Conservation (phyloP, 768 basidiomycete species). For the Albatrellus ellisii region DNA sequence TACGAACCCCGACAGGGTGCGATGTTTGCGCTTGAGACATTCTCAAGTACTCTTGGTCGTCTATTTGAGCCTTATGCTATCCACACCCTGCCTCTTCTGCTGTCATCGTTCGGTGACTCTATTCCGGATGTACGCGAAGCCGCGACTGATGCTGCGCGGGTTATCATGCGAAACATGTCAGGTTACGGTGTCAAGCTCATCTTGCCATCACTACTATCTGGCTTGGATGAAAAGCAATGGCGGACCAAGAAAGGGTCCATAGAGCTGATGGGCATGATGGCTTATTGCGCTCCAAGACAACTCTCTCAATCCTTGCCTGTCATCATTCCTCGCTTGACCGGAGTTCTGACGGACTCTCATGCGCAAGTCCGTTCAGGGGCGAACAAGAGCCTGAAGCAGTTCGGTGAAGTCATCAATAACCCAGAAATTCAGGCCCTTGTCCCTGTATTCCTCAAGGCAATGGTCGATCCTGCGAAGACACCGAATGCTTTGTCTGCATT, state of each 20-base stretch:
- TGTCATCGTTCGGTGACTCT: slow-evolving; percentile 79
- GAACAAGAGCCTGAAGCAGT: slow-evolving; percentile 92
- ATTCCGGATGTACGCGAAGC: slow-evolving; percentile 86
- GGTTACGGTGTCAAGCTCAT: slow-evolving; percentile 95
- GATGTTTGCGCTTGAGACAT: slow-evolving; percentile 89
- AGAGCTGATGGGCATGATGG: slow-evolving; percentile 95
- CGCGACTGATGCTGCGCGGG: slow-evolving; percentile 78
- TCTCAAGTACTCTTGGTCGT: slow-evolving; percentile 76
- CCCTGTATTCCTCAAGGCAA: slow-evolving; percentile 80
- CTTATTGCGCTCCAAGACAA: slow-evolving; percentile 93
- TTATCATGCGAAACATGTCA: slow-evolving; percentile 93
- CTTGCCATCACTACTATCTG: slow-evolving; percentile 76
- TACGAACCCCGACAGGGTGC: slow-evolving; percentile 86
- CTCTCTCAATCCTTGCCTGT: slow-evolving; percentile 90
- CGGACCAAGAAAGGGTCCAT: slow-evolving; percentile 95
- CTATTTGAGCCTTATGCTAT: slow-evolving; percentile 90
- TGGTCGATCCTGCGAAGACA: slow-evolving; percentile 91
- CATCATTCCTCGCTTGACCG: slow-evolving; percentile 91
- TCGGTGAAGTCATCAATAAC: slow-evolving; percentile 96
- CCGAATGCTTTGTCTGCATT: slow-evolving; percentile 73
- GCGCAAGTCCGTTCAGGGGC: slow-evolving; percentile 88
- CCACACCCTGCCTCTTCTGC: slow-evolving; percentile 69
- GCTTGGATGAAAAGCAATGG: slow-evolving; percentile 98
- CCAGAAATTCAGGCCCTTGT: slow-evolving; percentile 92
- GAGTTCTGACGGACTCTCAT: slow-evolving; percentile 93